Evolutionary conservation across 352 stramenopile genomes (phyloP), one percentile per base, ranked within the genome.

Genomic region (Pythium guiyangense): DNA sequence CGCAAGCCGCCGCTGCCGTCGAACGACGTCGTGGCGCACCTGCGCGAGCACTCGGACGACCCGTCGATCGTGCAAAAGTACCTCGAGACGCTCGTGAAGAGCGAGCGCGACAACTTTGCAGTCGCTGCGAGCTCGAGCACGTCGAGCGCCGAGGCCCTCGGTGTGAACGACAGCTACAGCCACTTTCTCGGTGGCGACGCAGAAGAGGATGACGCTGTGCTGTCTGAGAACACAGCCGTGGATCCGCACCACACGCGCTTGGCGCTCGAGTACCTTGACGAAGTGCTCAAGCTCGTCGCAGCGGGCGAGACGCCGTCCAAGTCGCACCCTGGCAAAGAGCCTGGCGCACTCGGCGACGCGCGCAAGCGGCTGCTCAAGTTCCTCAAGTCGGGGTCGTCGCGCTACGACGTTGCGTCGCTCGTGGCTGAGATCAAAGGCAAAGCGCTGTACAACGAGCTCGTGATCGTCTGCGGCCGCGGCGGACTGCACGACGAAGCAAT

Each of bases 261-360:
- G 27, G 85, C 85, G 18, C 64, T 92, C n/a, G 85, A 95, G 57
- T 95, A 95, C 66, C 66, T 95, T 11, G 81, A 93, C 27, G 85
- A 95, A 62, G 86, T 88, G 45, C 69, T 95, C 1, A 79, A 87
- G 52, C 70, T 89, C 9, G 77, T 95, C 11, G 71, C 70, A 0
- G 71, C 63, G 9, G 85, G 85, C 20, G 80, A 91, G 45, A 68
- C 79, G 25, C 83, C 85, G 31, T 95, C 85, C 25, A 95, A 93
- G 61, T 93, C 83, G 0, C 71, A 88, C 46, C 85, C 85, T 0
- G 85, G 83, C 15, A 91, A 90, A 53, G 85, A 95, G 35, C 62
- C 80, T 56, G 79, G 82, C 6, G 64, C 74, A 31, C 52, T 95
- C 12, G 85, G 83, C 15, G 79, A 92, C 18, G 79, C 83, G 1